Base-by-base conservation (phyloP, 768 basidiomycete species). In the Leccinellum albellum region DNA sequence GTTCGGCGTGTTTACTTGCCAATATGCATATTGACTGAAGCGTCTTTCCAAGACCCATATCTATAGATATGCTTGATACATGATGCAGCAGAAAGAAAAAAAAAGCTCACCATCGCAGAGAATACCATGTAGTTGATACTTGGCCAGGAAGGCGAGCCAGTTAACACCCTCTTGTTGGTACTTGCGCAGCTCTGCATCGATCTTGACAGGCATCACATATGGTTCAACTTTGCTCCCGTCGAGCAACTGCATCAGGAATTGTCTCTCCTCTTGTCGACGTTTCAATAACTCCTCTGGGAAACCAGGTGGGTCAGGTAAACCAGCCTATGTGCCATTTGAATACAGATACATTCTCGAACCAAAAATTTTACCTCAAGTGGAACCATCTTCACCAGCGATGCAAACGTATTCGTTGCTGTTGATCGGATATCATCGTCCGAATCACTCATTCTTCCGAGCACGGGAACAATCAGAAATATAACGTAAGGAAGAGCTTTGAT, bases 1-100 rank as follows among this genome's bases (percentile, higher is more conserved):
- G 85, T 70, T 99, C 97, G 66, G 86, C 80, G 65, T 96, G 93
- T 73, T 95, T 98, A 75, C 94, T 87, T 1, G 94, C 89, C 29
- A 99, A 77, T 61, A 99, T 98, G 66, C 94, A 96, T 65, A 99
- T 98, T 0, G 96, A 94, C 72, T 99, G 97, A 15, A 98, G 75
- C 2, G 95, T 98, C 77, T 99, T 99, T 8, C 97, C 97, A 8
- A 99, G 84, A 56, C 97, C 97, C 96, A 98, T 99, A 68, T 99
- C 96, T 98, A 64, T 44, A 23, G 51, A 33, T 28, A 50, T 50
- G 46, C 10, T 26, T 48, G 31, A 51, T n/a, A 29, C 9, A 24
- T 15, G 17, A 20, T 17, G n/a, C 26, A 17, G 8, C 28, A 46
- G 31, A 82, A 61, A 9, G 3, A 26, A 9, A 45, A 15, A 29